Evolutionary conservation across 2,329 filamentous ascomycete genomes (phyloP), one percentile per base, ranked within the genome.

Genomic region (Colletotrichum tamarilloi): DNA sequence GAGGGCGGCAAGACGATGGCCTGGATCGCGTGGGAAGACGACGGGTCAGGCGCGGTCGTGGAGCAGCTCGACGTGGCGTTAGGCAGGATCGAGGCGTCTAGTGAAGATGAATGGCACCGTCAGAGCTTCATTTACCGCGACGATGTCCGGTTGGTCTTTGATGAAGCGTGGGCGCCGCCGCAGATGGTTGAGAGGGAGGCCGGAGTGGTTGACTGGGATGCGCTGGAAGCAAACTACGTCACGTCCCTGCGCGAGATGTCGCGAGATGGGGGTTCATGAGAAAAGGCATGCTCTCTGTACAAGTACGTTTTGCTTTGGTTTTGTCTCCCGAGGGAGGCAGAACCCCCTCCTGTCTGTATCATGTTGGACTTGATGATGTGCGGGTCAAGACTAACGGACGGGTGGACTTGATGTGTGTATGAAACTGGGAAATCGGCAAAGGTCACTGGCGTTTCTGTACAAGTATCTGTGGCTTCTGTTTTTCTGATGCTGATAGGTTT

Each of bases 201-300:
- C 16, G 75, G 73, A 3, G 70, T 68, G 30, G 73, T 76, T 19
- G 70, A 76, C 67, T 74, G 73, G 75, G 62, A 65, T 49, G 73
- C 73, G 32, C 57, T 75, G 75, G 69, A 75, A 68, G 72, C 67
- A 57, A 76, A 75, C 67, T 76, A 76, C 56, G 69, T 46, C 53
- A 59, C 22, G 35, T 60, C 70, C 14, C 59, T 66, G 38, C 28
- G 19, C 6, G 69, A 65, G 26, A 67, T 60, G 62, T 67, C 58
- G 28, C 62, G 59, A 63, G 19, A n/a, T 12, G 56, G 16, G n/a
- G 19, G 5, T 42, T 19, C 38, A 19, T 42, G 38, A 16, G 38
- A 19, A 6, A 19, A 19, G 6, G 38, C 28, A 19, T n/a, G 16
- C 14, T 35, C 32, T 35, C 32, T 67, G 56, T 57, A 72, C n/a